phyloP scores from a whole-genome alignment of 352 stramenopile genomes.

The Phytophthora aleatoria region DNA sequence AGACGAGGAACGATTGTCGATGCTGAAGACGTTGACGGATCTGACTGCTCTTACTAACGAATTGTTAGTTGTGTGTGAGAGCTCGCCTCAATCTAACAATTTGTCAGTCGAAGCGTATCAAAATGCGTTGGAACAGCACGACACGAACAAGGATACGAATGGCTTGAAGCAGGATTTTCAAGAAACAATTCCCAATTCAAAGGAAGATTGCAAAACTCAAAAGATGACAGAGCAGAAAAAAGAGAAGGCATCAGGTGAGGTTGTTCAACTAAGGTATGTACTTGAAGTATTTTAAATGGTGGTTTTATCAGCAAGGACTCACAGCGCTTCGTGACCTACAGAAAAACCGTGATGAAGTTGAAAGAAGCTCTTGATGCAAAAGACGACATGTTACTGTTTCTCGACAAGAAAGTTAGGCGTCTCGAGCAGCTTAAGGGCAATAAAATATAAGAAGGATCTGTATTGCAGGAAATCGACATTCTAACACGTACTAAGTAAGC shows the following conservation, averaged over 20 bases:
- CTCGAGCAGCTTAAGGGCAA: conserved; percentile 21
- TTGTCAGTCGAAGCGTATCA: not conserved
- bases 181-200: not conserved
- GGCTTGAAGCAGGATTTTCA: not conserved
- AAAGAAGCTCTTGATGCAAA: conserved; percentile 63
- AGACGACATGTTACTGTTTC: conserved; percentile 61
- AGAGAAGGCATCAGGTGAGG: conserved; percentile 6
- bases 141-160: not conserved
- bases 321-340: conserved; percentile 11
- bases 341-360: conserved; percentile 57
- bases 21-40: conserved; percentile 23
- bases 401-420: conserved; percentile 56
- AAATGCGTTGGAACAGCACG: not conserved
- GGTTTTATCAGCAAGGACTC: not conserved
- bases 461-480: too few species aligned
- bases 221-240: not conserved
- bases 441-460: too few species aligned
- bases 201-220: not conserved
- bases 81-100: not conserved
- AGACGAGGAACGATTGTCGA: conserved; percentile 16
- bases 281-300: not conserved
- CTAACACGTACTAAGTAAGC: too few species aligned
- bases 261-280: conserved; percentile 25
- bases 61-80: conserved; percentile 20
- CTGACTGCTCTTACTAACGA: conserved; percentile 31